Percentiles rank a stretch among this genome's conserved stretches.
phyloP scores from a whole-genome alignment of 805 yeast species.

The Scheffersomyces amazonensis region DNA sequence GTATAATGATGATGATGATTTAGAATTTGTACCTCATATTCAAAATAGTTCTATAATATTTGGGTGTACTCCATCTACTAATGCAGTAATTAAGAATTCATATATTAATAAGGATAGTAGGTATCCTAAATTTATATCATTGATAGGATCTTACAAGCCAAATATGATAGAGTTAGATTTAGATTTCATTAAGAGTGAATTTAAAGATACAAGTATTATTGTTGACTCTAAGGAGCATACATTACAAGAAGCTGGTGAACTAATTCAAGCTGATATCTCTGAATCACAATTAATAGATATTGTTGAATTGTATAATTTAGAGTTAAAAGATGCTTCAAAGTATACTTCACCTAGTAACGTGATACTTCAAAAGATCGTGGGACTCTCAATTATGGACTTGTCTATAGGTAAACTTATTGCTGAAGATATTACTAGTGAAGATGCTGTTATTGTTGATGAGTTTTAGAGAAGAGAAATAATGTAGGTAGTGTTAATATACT shows the following conservation, averaged over 20 bases:
- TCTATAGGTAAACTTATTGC: constrained; percentile 46
- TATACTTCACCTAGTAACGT: constrained; percentile 20
- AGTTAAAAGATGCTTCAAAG: constrained; percentile 5
- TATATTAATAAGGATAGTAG: constrained; percentile 26
- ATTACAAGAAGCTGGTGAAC: constrained; percentile 62
- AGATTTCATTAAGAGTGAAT: constrained; percentile 28
- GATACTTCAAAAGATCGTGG: constrained; percentile 55
- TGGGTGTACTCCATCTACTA: constrained; percentile 60
- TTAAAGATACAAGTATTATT: constrained; percentile 39
- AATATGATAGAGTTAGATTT: constrained; percentile 62
- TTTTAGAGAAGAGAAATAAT: constrained; percentile 3
- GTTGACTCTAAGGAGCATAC: constrained; percentile 62
- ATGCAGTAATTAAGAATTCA: constrained; percentile 39
- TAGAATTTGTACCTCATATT: constrained; percentile 20
- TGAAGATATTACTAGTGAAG: constrained; percentile 12
- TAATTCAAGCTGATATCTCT: constrained; percentile 44
- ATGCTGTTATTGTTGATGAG: constrained; percentile 6
- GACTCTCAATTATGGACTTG: constrained; percentile 64
- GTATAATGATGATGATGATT: constrained; percentile 8
- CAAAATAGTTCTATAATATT: constrained; percentile 46
- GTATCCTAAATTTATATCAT: constrained; percentile 42
- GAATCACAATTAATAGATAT: constrained; percentile 45
- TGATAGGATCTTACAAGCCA: constrained; percentile 69
- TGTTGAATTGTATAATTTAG: constrained; percentile 30
- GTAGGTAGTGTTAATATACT: neutral